Evolutionary conservation across 768 basidiomycete genomes (phyloP), one percentile per base, ranked within the genome.

Genomic region (Boletales sp.): DNA sequence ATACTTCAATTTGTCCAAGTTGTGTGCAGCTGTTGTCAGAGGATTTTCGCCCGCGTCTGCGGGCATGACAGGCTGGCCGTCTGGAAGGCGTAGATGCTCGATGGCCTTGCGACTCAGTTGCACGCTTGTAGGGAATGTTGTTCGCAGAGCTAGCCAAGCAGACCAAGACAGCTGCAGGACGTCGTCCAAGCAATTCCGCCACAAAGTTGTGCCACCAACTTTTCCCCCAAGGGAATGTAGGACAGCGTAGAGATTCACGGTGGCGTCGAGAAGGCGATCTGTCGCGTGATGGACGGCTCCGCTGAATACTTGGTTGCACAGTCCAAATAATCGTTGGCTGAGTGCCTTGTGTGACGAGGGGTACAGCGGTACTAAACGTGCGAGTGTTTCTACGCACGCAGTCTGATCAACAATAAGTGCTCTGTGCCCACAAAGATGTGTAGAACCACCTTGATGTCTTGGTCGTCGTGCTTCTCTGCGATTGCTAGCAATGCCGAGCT

Each of bases 141-240:
- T 79, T 50, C 86, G 72, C 43, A 92, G 52, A 7, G 73, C 65
- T 24, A 69, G 52, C 61, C 88, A 80, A 3, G 86, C 77, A 50
- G 71, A 74, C 81, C 81, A 84, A n/a, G 79, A 82, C 59, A 84
- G 82, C 0, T 69, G 70, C 43, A 92, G 51, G 2, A 83, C 82
- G 27, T 85, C 85, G 43, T 90, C 87, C 21, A 91, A 51, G 14
- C 81, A 82, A 58, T 86, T 89, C 54, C 84, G 77, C 90, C 90
- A 93, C 6, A 86, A 58, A 45, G 72, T 79, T 11, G 81, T 74
- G 14, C 83, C 82, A 21, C 84, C 87, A 9, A 88, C 82, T 67
- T 90, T 93, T 8, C 91, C 90, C 18, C 88, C 88, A 0, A 86
- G 83, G 27, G 80, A 68, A 64, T 85, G 85, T 6, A 93, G 73